Evolutionary conservation across 2,329 filamentous ascomycete species (phyloP), one percentile per base, ranked within the genome.

Genomic region (Penicillium griseofulvum): DNA sequence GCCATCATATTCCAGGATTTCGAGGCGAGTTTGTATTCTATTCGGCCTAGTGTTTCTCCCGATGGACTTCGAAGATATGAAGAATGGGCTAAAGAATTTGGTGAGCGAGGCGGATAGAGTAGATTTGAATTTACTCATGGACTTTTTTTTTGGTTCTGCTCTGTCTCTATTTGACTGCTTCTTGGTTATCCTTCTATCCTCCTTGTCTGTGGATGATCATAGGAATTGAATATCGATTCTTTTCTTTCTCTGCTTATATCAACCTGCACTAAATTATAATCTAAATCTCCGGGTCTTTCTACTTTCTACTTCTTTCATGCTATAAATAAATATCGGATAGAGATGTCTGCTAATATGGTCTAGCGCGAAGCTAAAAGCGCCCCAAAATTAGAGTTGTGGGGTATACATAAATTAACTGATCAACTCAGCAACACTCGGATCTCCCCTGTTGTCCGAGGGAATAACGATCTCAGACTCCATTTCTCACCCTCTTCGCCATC

Each of bases 41-140:
- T 99, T 60, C 81, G 93, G 44, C 93, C 94, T 0, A 96, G 90
- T 72, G 93, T 99, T 3, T 91, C 90, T 69, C 89, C 87, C 69
- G 81, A 90, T 50, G 91, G 94, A 0, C 74, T 99, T 37, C 88
- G 90, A 69, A 84, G 91, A 69, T 97, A 95, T 71, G 94, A 97
- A 74, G 88, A 95, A 60, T 99, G 94, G 94, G 91, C 94, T 3
- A 86, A 74, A 69, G 88, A 96, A 71, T 99, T 94, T 80, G 94
- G 94, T 43, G 94, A 99, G 75, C 80, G 93, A 38, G 93, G 91
- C 34, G 91, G 91, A 19, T 96, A 65, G 43, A 46, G 17, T 54
- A 33, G 33, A 33, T 26, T 38, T 50, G 31, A 34, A 24, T 31
- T 38, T 14, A 26, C 22, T 42, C 26, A 26, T 55, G 49, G n/a